Conservation (phyloP, 2,329 filamentous ascomycete genomes). For the Fusarium ramigenum region DNA sequence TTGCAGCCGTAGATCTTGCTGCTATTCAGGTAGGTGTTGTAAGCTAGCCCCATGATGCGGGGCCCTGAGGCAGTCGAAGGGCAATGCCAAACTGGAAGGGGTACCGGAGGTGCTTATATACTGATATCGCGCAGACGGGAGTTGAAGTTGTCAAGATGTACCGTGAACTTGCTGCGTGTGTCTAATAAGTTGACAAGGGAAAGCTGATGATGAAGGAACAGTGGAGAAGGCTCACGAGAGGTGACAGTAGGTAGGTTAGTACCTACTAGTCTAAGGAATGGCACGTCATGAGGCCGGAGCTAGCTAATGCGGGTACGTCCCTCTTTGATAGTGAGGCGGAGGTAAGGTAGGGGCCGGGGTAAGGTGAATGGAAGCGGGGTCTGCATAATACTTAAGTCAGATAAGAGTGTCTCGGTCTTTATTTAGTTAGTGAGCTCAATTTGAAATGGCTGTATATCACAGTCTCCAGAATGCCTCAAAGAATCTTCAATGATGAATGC, state of each 20-base stretch:
- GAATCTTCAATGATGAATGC: neutral
- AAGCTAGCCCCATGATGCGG: slow-evolving; percentile 80
- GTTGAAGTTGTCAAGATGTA: neutral
- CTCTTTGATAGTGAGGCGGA: slow-evolving; percentile 16
- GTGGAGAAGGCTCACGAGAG: slow-evolving; percentile 10
- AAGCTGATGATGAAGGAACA: neutral
- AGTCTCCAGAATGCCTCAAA: neutral
- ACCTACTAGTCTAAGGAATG: neutral
- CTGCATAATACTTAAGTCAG: neutral
- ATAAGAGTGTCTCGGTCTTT: neutral
- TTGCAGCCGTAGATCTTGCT: slow-evolving; percentile 93
- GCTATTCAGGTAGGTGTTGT: slow-evolving; percentile 90
- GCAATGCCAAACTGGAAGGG: neutral
- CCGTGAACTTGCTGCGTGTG: neutral
- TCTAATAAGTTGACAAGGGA: slow-evolving; percentile 1
- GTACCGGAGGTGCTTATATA: neutral
- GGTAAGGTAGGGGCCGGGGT: neutral
- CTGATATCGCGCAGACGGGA: neutral
- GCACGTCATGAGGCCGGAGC: slow-evolving; percentile 40
- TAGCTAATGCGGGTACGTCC: slow-evolving; percentile 10
- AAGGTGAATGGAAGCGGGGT: slow-evolving; percentile 2
- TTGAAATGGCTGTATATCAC: neutral
- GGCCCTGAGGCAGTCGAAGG: slow-evolving; percentile 4
- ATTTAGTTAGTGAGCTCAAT: neutral
- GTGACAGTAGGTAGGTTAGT: neutral